Base-by-base conservation (phyloP, 768 basidiomycete genomes). In the Pisolithus tinctorius region DNA sequence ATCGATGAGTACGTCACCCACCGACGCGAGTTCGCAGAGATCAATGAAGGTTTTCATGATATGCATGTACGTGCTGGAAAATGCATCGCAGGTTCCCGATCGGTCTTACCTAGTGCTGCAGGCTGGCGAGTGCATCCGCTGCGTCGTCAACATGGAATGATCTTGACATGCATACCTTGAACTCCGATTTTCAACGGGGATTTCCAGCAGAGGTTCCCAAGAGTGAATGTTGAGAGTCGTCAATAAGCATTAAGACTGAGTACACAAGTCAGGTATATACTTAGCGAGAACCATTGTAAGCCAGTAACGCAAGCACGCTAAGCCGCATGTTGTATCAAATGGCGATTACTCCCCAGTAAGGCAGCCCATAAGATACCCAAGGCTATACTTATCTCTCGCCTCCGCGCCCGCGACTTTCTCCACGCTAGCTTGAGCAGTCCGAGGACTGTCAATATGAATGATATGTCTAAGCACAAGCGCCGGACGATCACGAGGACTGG, bases 1-100 rank as follows among this genome's bases (percentile, higher is more conserved):
- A 83, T 99, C 48, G 94, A 99, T 64, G 92, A 98, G 67, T 99
- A 95, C 67, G 86, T 98, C 53, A 95, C 95, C 44, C 95, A 98
- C 71, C 74, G 81, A 59, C 80, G 84, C 60, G 79, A 71, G 39
- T 73, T 94, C 34, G 75, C 71, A 25, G 84, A 89, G 6, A 88
- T 93, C 64, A 90, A 90, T 69, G 75, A 83, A 45, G 92, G 91
- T 20, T 97, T 99, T 77, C 75, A 86, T 51, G 90, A 95, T 64
- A 98, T 99, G 94, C 93, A 97, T 73, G 91, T 93, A 71, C 70
- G 93, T 80, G 23, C 14, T 9, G n/a, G 11, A 41, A 7, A 17
- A 34, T 8, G 46, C 29, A 36, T 36, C 13, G 2, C 41, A 14
- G 5, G 11, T 14, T 14, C 10, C 5, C 17, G 14, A 27, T 29